These are phyloP conservation scores for Heritiera fomes DNA, from an alignment of 345 rosid species.

Conservation along the genomic window DNA sequence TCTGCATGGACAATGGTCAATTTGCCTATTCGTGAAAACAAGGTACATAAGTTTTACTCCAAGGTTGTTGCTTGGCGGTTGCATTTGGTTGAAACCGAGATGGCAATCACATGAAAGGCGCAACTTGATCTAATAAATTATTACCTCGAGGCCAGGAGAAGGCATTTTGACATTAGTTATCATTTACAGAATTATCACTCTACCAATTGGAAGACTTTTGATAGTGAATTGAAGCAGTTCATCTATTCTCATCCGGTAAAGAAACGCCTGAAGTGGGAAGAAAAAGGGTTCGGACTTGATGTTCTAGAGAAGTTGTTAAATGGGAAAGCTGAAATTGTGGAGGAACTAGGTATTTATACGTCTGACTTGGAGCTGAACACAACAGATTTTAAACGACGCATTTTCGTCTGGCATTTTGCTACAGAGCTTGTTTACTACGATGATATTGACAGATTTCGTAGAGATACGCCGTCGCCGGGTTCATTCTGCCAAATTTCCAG, in stretches of 20 bases:
- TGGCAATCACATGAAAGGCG: not conserved
- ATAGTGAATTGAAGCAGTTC: not conserved
- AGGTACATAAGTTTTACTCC: not conserved
- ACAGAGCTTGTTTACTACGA: too few species aligned
- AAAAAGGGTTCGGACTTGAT: rapidly evolving
- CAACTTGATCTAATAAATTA: not conserved
- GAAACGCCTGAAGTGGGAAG: not conserved
- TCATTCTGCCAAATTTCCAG: too few species aligned
- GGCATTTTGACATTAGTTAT: not conserved
- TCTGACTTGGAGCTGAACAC: not conserved
- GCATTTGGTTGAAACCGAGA: too few species aligned
- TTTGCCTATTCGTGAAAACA: not conserved
- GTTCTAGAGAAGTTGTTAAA: not conserved
- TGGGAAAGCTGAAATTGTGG: not conserved
- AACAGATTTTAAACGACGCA: not conserved
- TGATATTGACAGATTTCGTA: too few species aligned
- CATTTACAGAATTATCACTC: not conserved
- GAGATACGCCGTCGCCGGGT: too few species aligned
- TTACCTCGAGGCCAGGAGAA: not conserved
- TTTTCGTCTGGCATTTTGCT: too few species aligned
- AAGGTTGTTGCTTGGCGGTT: not conserved
- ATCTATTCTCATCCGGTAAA: not conserved
- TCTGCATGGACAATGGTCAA: not conserved
- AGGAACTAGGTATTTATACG: too few species aligned
- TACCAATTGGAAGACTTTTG: not conserved